Conservation (phyloP, 345 rosid genomes). For the Citrus inodora region DNA sequence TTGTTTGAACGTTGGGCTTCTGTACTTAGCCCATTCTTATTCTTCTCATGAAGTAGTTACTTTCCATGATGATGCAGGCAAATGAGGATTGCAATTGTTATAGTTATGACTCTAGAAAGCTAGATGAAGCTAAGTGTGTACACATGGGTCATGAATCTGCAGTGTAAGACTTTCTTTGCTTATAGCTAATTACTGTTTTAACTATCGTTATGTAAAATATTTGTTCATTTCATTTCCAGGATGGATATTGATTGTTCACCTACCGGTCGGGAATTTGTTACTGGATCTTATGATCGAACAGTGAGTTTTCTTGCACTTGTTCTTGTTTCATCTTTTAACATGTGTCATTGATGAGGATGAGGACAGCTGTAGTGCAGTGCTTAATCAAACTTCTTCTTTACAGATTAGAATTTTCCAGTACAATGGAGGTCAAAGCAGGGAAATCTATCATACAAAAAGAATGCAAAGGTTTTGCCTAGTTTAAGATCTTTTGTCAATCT, state of each 20-base stretch:
- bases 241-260: slow-evolving; percentile 98
- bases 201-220: background rate
- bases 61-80: slow-evolving; percentile 54
- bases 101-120: slow-evolving; percentile 84
- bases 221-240: slow-evolving; percentile 36
- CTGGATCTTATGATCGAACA: slow-evolving; percentile 96
- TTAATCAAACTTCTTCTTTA: slow-evolving; percentile 6
- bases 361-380: background rate
- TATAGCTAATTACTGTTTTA: background rate
- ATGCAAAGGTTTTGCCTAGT: slow-evolving; percentile 73
- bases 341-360: background rate
- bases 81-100: slow-evolving; percentile 96
- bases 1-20: background rate
- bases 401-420: slow-evolving; percentile 86
- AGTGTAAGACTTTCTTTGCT: slow-evolving; percentile 57
- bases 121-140: slow-evolving; percentile 85
- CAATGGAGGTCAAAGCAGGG: slow-evolving; percentile 89
- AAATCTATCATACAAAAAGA: slow-evolving; percentile 94
- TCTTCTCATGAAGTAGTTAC: background rate
- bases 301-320: slow-evolving; percentile 35
- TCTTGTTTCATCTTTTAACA: background rate
- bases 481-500: background rate
- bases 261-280: slow-evolving; percentile 96
- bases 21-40: background rate
- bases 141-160: slow-evolving; percentile 99